Evolutionary conservation across 225 moss, liverwort and hornwort genomes (phyloP).

Genomic region (Polytrichum commune): DNA sequence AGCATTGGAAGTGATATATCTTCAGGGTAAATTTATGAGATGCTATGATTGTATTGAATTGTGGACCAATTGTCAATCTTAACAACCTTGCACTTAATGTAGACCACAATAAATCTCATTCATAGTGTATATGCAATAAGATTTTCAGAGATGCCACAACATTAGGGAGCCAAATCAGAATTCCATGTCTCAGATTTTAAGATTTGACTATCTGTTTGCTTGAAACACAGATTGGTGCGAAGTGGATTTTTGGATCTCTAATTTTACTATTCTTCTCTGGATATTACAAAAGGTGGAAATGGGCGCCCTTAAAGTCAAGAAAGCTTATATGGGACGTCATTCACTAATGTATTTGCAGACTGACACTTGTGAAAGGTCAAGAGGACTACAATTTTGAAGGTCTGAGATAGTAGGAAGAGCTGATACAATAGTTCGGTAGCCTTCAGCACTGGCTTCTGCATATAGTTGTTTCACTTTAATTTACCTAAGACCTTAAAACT

Average conservation of each 20-base stretch:
- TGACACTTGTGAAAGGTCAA: not conserved
- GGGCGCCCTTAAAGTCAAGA: constrained; percentile 83
- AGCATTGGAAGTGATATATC: not conserved
- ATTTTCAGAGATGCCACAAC: no score
- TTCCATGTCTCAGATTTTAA: no score
- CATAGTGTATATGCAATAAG: no score
- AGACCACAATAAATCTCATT: not conserved
- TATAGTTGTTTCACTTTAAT: no score
- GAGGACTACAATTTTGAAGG: not conserved
- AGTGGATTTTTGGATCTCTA: constrained; percentile 79
- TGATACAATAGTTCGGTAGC: no score
- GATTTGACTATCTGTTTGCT: not conserved
- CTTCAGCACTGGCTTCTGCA: no score
- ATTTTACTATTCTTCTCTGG: constrained; percentile 54
- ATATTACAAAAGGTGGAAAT: constrained; percentile 83
- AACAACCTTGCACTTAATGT: not conserved
- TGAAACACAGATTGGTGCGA: constrained; percentile 50
- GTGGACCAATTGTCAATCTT: not conserved
- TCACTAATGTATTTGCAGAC: constrained; percentile 27
- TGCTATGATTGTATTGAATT: not conserved
- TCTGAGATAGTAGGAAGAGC: no score
- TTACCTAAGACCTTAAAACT: no score
- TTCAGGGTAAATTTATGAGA: not conserved
- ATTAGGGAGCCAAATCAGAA: no score
- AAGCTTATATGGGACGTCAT: constrained; percentile 68